Conservation (phyloP, 352 stramenopile species). For the Pythium myriotylum region DNA sequence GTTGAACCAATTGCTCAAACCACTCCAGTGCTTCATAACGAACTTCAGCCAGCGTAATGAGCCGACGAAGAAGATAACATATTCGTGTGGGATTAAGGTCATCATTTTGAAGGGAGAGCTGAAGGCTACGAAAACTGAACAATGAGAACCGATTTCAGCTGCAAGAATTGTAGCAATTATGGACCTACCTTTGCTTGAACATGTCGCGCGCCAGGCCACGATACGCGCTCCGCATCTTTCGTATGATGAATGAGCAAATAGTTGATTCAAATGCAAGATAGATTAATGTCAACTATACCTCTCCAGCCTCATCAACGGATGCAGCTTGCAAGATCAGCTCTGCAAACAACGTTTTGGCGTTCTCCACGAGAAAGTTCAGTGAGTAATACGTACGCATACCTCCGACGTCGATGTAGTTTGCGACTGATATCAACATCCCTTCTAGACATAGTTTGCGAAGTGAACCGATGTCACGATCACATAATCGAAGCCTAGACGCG, state of each 20-base stretch:
- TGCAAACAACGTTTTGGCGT: conserved; percentile 15
- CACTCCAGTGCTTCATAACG: conserved; percentile 50
- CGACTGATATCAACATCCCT: conserved; percentile 30
- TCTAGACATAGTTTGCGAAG: conserved; percentile 59
- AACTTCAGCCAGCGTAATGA: conserved; percentile 54
- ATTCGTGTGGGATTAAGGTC: conserved; percentile 36
- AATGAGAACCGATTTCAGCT: too few relatives aligned
- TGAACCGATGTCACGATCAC: conserved; percentile 54
- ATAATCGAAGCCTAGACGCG: conserved; percentile 57
- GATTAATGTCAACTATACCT: conserved; percentile 29
- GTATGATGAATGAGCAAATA: too few relatives aligned
- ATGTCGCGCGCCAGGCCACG: conserved; percentile 50
- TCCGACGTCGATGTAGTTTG: conserved; percentile 57
- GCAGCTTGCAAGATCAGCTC: conserved; percentile 64
- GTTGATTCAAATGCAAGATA: too few relatives aligned
- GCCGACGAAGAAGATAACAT: conserved; percentile 62
- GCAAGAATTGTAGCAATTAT: too few relatives aligned
- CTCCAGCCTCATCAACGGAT: conserved; percentile 53
- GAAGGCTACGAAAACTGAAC: conserved; percentile 37
- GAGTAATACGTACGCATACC: conserved; percentile 29
- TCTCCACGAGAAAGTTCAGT: not conserved
- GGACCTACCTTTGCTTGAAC: conserved; percentile 64
- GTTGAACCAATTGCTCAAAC: conserved; percentile 67
- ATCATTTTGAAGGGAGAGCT: conserved; percentile 56
- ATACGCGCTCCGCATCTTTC: conserved; percentile 58